phyloP scores from a whole-genome alignment of 495 filamentous ascomycete species.

The Aspergillus biplanus region DNA sequence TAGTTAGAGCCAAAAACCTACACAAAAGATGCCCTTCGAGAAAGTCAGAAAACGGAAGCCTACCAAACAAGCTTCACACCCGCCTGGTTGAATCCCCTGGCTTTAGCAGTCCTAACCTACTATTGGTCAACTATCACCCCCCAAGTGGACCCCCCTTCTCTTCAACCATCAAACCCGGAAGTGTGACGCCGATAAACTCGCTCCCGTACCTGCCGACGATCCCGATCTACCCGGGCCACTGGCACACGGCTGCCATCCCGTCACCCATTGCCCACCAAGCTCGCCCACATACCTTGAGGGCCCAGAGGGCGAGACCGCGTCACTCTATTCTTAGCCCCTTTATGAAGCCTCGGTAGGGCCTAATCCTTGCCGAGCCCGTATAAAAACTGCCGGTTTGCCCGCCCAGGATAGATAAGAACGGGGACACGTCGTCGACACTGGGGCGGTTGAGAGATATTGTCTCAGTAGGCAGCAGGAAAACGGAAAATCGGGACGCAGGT shows the following conservation, averaged over 20 bases:
- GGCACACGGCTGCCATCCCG: neutral
- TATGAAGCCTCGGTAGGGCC: slow-evolving; percentile 3
- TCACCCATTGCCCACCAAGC: neutral
- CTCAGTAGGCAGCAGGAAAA: neutral
- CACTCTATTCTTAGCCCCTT: neutral
- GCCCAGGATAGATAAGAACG: neutral
- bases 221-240: slow-evolving; percentile 12
- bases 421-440: neutral
- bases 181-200: neutral
- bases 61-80: neutral
- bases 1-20: neutral
- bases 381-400: slow-evolving; percentile 6
- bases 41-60: neutral
- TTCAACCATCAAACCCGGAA: neutral
- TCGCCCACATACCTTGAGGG: no score
- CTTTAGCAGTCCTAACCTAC: neutral
- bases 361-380: neutral
- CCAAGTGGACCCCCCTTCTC: neutral
- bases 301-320: no score
- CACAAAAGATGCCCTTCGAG: neutral
- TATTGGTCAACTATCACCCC: neutral
- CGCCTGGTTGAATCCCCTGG: neutral
- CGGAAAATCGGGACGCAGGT: neutral
- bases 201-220: slow-evolving; percentile 2
- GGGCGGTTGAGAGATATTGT: neutral